These are phyloP conservation scores for Colletotrichum sp. DNA, from an alignment of 2,329 filamentous ascomycete genomes.

Conservation along the genomic window DNA sequence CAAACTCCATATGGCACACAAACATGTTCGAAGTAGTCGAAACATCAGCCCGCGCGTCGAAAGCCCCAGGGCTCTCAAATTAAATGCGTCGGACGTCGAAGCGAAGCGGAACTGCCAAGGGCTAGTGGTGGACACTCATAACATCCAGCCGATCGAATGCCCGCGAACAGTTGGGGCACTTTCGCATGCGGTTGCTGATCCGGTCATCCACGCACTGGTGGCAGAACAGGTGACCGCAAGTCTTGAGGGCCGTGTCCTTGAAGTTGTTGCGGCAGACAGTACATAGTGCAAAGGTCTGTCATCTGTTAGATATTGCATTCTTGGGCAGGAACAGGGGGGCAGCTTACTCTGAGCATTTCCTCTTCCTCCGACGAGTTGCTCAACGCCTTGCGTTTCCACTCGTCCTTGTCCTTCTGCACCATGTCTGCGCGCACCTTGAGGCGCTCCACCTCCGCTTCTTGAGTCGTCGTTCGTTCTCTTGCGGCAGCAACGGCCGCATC, in stretches of 20 bases:
- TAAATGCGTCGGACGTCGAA: not conserved
- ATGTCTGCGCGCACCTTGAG: constrained; percentile 79
- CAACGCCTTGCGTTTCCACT: constrained; percentile 82
- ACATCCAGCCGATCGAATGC: constrained; percentile 91
- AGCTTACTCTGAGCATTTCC: constrained; percentile 83
- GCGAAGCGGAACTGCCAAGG: not conserved
- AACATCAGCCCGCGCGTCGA: not conserved
- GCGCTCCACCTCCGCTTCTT: constrained; percentile 80
- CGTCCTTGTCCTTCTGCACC: constrained; percentile 81
- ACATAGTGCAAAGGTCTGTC: constrained; percentile 64
- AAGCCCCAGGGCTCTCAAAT: not conserved
- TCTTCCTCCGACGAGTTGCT: constrained; percentile 84
- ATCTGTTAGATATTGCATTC: constrained; percentile 24
- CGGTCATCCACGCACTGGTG: constrained; percentile 88
- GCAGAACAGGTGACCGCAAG: constrained; percentile 95
- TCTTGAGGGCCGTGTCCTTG: constrained; percentile 92
- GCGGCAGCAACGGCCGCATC: constrained; percentile 63
- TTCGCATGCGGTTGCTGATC: constrained; percentile 86
- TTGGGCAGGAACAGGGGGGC: not conserved
- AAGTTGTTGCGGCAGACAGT: constrained; percentile 92
- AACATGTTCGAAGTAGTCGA: constrained; percentile 1
- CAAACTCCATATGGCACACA: constrained; percentile 17
- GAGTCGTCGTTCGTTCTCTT: constrained; percentile 62
- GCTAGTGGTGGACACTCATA: constrained; percentile 69
- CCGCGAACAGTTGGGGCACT: constrained; percentile 93